Evolutionary conservation across 805 yeast genomes (phyloP), one percentile per base, ranked within the genome.

Genomic region (Zygosaccharomyces kombuchaensis): DNA sequence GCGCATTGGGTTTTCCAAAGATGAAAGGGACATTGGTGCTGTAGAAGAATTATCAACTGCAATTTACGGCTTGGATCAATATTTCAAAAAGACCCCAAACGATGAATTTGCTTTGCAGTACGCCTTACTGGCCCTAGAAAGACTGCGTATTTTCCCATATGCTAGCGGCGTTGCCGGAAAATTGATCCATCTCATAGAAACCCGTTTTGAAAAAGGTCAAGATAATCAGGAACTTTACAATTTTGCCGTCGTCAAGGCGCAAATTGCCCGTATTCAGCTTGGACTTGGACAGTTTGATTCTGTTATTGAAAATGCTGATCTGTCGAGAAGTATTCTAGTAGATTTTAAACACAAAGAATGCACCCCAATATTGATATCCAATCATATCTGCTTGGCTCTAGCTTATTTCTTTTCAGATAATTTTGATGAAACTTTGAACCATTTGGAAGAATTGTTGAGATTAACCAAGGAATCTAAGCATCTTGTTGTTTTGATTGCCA

Each of bases 401-500:
- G 70, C 85, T 0, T 67, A 74, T 46, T 90, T 81, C 67, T 88
- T 86, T 66, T 57, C 68, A 31, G 75, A 73, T 16, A 76, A 82
- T 27, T 80, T 82, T 58, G 84, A 79, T 46, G 73, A 73, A 8
- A 80, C 97, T 0, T 65, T 91, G 44, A 78, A 73, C 2, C 81
- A 82, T 57, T 81, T 91, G 60, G 80, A 78, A 47, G 65, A 70
- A 27, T 78, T 93, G n/a, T 67, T 89, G 36, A 74, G 69, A 21
- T 57, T 65, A 1, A 74, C 82, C 19, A 75, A 77, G 4, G 80
- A 78, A 40, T 78, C 84, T 4, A 80, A 76, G 51, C 75, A 82
- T 50, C 73, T 88, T n/a, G 80, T 87, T 12, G 77, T 83, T 6
- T 66, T 91, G 23, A 74, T 87, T 16, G 79, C 93, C 0, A 95